Evolutionary conservation across 129 eudicot genomes (phyloP).

Genomic region (Pulicaria dysenterica): DNA sequence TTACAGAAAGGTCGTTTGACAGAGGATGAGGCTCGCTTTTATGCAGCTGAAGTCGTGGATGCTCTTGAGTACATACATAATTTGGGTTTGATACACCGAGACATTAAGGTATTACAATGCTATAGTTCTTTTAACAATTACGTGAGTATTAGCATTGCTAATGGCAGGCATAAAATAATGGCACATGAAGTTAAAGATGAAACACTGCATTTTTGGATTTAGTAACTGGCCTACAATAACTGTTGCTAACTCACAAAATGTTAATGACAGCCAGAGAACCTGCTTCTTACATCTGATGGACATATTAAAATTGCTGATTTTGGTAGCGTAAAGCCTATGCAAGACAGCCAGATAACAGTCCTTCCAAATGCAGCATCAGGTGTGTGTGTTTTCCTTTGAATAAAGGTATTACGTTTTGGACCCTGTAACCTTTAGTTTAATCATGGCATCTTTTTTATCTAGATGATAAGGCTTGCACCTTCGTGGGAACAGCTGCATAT

Average conservation of each 20-base stretch:
- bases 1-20: conserved; percentile 87
- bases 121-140: neutral
- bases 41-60: conserved; percentile 92
- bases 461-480: conserved; percentile 96
- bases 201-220: conserved; percentile 5
- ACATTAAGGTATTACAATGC: conserved; percentile 66
- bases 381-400: neutral
- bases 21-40: conserved; percentile 87
- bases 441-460: conserved; percentile 25
- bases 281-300: conserved; percentile 86
- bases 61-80: conserved; percentile 93
- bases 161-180: neutral
- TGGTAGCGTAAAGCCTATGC: conserved; percentile 99
- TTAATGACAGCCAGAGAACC: conserved; percentile 93
- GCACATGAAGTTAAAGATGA: neutral
- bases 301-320: conserved; percentile 98
- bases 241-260: conserved; percentile 37
- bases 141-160: conserved; percentile 4
- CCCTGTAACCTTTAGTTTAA: conserved; percentile 1
- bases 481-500: conserved; percentile 99
- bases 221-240: conserved; percentile 10
- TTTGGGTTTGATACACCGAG: conserved; percentile 89
- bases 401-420: neutral
- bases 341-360: conserved; percentile 81
- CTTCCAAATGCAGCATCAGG: conserved; percentile 98